Evolutionary conservation across 371 early-diverging fungal species (phyloP).

Genomic region (Coemansia sp.): DNA sequence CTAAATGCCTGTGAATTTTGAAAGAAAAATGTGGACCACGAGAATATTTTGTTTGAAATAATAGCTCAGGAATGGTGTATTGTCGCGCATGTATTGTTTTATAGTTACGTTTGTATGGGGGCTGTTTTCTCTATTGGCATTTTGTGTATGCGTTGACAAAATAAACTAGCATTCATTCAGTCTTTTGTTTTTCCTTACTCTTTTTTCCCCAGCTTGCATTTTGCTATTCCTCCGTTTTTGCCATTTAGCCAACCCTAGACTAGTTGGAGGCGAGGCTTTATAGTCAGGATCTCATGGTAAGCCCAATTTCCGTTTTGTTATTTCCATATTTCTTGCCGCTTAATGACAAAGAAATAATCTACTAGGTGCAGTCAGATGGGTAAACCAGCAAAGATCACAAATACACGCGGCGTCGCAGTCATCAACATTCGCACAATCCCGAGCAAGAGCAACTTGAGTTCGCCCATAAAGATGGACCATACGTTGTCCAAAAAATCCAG

Average conservation of each 20-base stretch:
- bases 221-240: too few relatives aligned
- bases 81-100: background rate
- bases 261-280: too few relatives aligned
- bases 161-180: background rate
- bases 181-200: background rate
- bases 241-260: too few relatives aligned
- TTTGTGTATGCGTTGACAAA: background rate
- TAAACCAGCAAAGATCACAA: background rate
- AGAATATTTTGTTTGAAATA: too few relatives aligned
- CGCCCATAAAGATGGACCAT: background rate
- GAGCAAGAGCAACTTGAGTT: conserved; percentile 5
- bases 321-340: background rate
- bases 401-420: background rate
- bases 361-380: background rate
- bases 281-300: too few relatives aligned
- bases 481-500: conserved; percentile 18
- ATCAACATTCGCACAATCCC: conserved; percentile 2
- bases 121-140: background rate
- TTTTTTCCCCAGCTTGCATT: background rate
- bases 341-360: background rate
- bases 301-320: background rate
- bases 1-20: background rate
- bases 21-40: background rate
- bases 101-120: background rate
- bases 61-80: too few relatives aligned